Evolutionary conservation across 257 asterid species (phyloP), one percentile per base, ranked within the genome.

Genomic region (Eustoma russellianum): DNA sequence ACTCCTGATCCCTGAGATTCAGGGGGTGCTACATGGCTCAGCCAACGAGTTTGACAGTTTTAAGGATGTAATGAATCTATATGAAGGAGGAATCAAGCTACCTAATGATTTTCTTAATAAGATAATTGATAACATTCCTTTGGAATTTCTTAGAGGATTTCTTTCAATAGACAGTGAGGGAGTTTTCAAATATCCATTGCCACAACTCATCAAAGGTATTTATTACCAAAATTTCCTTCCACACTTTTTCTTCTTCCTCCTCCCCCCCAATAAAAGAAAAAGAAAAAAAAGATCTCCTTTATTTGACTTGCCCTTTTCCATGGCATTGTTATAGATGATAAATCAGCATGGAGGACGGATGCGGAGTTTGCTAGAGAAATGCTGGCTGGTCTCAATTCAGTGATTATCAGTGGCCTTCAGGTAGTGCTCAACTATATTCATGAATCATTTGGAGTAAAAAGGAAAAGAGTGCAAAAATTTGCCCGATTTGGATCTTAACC

Each of bases 311-410:
- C 17, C 9, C 14, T 24, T 6, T 59, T 50, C 6, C 46, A 24
- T 40, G 9, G 13, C 17, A 14, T 24, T 33, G 9, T 48, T 17
- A 24, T 78, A 87, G 96, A 74, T 55, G 81, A 77, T 33, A 70
- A 75, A 56, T 63, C 71, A 17, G 86, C 88, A 6, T 86, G 94
- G 96, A 75, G 83, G 65, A 63, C 94, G 11, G 92, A 87, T 45
- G 89, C 77, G 69, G 94, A 83, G 66, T 87, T 83, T 61, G 83
- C 79, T 47, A 77, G 92, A 72, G 92, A 86, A 70, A 81, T 75
- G 92, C 72, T 86, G 52, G 96, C 92, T n/a, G 96, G 94, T 62
- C 41, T 73, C 50, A 74, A 81, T 73, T 94, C 96, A 41, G 74
- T 83, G 57, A 66, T 74, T 17, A 73, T 86, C 64, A 60, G 81